Evolutionary conservation across 208 protist genomes (phyloP).

Genomic region (Trichomonas vaginalis): DNA sequence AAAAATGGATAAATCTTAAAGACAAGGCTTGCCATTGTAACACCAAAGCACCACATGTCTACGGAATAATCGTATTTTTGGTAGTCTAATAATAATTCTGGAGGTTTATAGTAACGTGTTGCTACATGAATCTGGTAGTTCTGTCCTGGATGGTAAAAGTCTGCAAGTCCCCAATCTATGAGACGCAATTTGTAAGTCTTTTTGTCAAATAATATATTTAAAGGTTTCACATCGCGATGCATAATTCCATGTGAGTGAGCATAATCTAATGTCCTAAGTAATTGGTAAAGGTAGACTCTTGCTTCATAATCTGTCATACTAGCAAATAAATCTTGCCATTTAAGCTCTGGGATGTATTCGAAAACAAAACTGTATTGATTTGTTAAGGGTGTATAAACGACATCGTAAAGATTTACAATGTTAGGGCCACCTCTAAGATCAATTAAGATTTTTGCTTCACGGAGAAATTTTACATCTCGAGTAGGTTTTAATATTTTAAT

Average conservation of each 20-base stretch:
- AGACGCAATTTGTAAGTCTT: neutral
- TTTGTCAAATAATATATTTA: neutral
- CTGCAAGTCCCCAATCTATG: slow-evolving; percentile 31
- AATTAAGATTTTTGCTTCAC: neutral
- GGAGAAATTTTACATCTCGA: neutral
- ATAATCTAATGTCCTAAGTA: neutral
- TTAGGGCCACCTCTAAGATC: neutral
- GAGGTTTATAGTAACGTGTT: slow-evolving; percentile 24
- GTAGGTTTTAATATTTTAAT: neutral
- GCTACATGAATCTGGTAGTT: slow-evolving; percentile 31
- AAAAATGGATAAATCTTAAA: slow-evolving; percentile 34
- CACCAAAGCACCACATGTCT: slow-evolving; percentile 31
- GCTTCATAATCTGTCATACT: neutral
- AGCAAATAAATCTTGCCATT: neutral
- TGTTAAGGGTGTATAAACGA: neutral
- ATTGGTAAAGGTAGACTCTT: neutral
- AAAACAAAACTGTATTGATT: neutral
- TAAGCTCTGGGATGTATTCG: neutral
- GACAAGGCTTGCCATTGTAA: slow-evolving; percentile 21
- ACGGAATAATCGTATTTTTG: slow-evolving; percentile 30
- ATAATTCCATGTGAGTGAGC: slow-evolving; percentile 4
- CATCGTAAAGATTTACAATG: neutral
- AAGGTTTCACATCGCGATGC: slow-evolving; percentile 10
- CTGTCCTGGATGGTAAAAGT: slow-evolving; percentile 26
- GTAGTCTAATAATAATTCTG: slow-evolving; percentile 27